Conservation (phyloP, 768 basidiomycete species). For the Galerina marginata region DNA sequence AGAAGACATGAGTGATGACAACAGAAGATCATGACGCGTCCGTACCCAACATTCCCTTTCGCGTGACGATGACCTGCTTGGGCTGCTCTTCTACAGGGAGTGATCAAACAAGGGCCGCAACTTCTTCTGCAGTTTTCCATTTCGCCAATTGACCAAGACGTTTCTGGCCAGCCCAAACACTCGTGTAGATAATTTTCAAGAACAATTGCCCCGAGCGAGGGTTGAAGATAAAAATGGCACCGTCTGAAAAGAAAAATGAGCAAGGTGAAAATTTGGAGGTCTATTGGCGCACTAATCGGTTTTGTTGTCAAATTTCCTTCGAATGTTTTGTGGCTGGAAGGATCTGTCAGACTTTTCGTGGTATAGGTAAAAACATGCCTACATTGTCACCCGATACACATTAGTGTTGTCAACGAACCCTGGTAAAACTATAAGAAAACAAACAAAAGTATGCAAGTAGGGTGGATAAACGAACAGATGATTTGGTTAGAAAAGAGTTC, state of each 20-base stretch:
- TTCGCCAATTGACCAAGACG: slow-evolving; percentile 99
- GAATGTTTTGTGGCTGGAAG: slow-evolving; percentile 91
- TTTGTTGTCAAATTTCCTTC: slow-evolving; percentile 99
- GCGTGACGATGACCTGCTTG: slow-evolving; percentile 98
- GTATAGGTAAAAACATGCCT: slow-evolving; percentile 1
- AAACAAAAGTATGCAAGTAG: neutral
- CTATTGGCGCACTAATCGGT: slow-evolving; percentile 77
- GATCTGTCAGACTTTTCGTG: slow-evolving; percentile 13
- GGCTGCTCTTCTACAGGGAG: slow-evolving; percentile 99
- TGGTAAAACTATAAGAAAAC: slow-evolving; percentile 26
- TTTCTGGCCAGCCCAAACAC: slow-evolving; percentile 99
- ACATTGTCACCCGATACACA: slow-evolving; percentile 98
- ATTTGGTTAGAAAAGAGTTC: slow-evolving; percentile 98
- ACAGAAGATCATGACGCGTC: slow-evolving; percentile 9
- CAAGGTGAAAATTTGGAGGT: slow-evolving; percentile 7
- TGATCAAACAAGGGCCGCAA: slow-evolving; percentile 95
- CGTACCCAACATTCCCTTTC: slow-evolving; percentile 98
- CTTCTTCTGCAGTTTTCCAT: slow-evolving; percentile 99
- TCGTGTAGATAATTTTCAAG: slow-evolving; percentile 99
- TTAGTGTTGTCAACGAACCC: slow-evolving; percentile 99
- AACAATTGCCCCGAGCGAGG: slow-evolving; percentile 98
- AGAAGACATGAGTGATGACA: neutral
- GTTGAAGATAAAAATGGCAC: slow-evolving; percentile 99
- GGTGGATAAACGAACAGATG: slow-evolving; percentile 64
- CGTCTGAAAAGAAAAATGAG: slow-evolving; percentile 53